Evolutionary conservation across 129 eudicot genomes (phyloP), one percentile per base, ranked within the genome.

Genomic region (Deinandra increscens): DNA sequence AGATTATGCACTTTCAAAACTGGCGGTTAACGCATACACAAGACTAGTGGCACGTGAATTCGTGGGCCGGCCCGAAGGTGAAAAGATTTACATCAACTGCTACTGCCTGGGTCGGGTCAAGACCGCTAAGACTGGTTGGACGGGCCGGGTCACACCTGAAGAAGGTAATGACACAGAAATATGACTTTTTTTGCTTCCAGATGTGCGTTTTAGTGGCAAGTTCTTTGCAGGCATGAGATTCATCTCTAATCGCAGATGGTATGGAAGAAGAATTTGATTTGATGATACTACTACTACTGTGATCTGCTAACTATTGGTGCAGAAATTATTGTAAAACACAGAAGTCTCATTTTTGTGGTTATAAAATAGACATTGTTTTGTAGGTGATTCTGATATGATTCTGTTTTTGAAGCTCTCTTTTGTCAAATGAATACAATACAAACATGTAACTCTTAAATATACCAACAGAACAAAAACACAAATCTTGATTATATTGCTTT

Each of bases 71-170:
- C 90, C 95, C 6, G 95, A 86, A 10, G 91, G 91, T 64, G 68
- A 83, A 41, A 88, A 89, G 75, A 78, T 92, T 70, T 84, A 74
- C 22, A 55, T 86, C 42, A 92, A 86, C 72, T 86, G 95, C 64
- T 92, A 79, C 75, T 92, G 98, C 72, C 98, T 96, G 5, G 98
- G 98, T 54, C 89, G 96, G 96, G 98, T 92, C 68, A 92, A 86
- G 76, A 92, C 98, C 9, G 96, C 91, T 33, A 84, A 89, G 96
- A 91, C 98, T 42, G 91, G 82, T 60, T 91, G 96, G 96, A 87
- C 84, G 14, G 98, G 91, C 11, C 82, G 81, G 75, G 76, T 70
- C 44, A 80, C 89, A 19, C 91, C 95, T 5, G 96, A 88, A 69
- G 93, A 88, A 59, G 96, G 87, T 4, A 95, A 96, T 39, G 98